phyloP scores from a whole-genome alignment of 345 rosid genomes.

The Cochlearia excelsa region DNA sequence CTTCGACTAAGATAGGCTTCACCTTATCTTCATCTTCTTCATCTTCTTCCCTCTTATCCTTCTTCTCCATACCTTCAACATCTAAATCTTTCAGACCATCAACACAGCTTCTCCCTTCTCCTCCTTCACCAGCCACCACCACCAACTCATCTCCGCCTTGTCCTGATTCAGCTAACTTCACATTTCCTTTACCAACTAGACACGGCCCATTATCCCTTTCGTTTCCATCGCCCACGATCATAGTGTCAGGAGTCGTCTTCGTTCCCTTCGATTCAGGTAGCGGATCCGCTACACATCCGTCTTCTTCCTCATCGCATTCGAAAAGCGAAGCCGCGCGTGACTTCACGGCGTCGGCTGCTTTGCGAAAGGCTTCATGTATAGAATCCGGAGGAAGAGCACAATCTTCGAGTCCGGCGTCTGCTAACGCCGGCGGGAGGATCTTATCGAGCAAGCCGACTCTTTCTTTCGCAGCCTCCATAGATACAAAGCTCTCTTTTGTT shows the following conservation, averaged over 20 bases:
- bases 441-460: slow-evolving; percentile 36
- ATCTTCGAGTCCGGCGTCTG: slow-evolving; percentile 74
- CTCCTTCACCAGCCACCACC: slow-evolving; percentile 25
- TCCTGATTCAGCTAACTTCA: slow-evolving; percentile 3
- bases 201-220: slow-evolving; percentile 22
- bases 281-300: slow-evolving; percentile 30
- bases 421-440: slow-evolving; percentile 59
- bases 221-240: slow-evolving; percentile 14
- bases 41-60: slow-evolving; percentile 12
- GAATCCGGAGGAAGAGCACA: slow-evolving; percentile 66
- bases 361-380: slow-evolving; percentile 63
- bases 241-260: slow-evolving; percentile 11
- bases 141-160: slow-evolving; percentile 24
- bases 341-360: slow-evolving; percentile 57
- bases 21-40: slow-evolving; percentile 27
- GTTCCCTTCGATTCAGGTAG: slow-evolving; percentile 8
- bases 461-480: slow-evolving; percentile 44
- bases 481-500: slow-evolving; percentile 7
- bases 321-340: slow-evolving; percentile 53
- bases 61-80: slow-evolving; percentile 21
- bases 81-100: slow-evolving; percentile 31
- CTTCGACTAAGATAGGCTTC: slow-evolving; percentile 36
- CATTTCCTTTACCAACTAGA: slow-evolving; percentile 28
- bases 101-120: slow-evolving; percentile 25
- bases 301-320: slow-evolving; percentile 35